Base-by-base conservation (phyloP, 441 rosid species). In the Euphorbia celastroides region DNA sequence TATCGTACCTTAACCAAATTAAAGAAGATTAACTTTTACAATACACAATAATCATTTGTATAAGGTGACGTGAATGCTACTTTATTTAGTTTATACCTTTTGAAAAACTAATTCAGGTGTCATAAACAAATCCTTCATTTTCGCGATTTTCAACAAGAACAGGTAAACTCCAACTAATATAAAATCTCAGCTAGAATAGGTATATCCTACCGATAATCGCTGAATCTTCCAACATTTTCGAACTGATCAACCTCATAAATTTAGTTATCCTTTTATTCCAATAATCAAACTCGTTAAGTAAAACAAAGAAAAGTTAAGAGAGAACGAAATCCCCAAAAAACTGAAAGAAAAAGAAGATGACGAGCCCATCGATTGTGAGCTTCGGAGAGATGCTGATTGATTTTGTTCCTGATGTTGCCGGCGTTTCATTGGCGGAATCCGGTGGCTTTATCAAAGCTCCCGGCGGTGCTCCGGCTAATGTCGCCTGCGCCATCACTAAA, bases 381-480 rank as follows among this genome's bases (percentile, higher is more conserved):
- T 89, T 87, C 5, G 93, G 96, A 2, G 96, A 85, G 70, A 89
- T 89, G 96, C 83, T 87, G 5, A 85, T 89, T 23, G 96, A 85
- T 72, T 87, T 89, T 66, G 87, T 85, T 16, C 93, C 96, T 0
- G 86, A 86, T 64, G 78, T 80, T 31, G 71, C 86, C 8, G 88
- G 86, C 6, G 87, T 85, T 56, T 85, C 96, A 61, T 67, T 83
- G 65, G 96, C 91, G 2, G 88, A 89, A 50, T 88, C 93, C 23
- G 62, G 73, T 5, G 93, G 74, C 12, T 87, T 87, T 59, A 64
- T 85, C 55, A 89, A 85, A 75, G 93, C 96, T 10, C 88, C 89
- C 25, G 93, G 96, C 0, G 93, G 93, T 28, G 93, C 96, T 26
- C 93, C 89, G 0, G 96, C 96, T n/a, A 85, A 89, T 62, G 93